Percentiles rank a stretch among this genome's conserved stretches.
These are phyloP conservation scores for Biscogniauxia mediterranea DNA, from an alignment of 2,329 filamentous ascomycete species.

Conservation along the genomic window DNA sequence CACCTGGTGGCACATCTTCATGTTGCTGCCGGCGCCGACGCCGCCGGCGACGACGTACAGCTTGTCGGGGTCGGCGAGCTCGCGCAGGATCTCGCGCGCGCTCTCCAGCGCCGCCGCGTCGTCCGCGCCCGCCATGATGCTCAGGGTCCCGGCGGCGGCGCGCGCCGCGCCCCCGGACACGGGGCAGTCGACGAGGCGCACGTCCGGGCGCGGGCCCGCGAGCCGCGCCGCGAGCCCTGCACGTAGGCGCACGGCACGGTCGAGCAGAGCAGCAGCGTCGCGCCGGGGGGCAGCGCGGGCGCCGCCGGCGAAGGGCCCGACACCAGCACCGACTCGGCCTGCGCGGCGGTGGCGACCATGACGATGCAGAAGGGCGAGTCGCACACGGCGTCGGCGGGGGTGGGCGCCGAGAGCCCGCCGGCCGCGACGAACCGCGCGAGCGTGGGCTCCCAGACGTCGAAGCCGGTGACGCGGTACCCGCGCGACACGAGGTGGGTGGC, in stretches of 20 bases:
- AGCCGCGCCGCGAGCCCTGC: slow-evolving; percentile 58
- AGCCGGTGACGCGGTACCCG: slow-evolving; percentile 67
- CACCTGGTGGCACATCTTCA: slow-evolving; percentile 65
- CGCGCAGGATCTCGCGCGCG: slow-evolving; percentile 57
- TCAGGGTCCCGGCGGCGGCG: slow-evolving; percentile 69
- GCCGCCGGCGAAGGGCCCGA: slow-evolving; percentile 52
- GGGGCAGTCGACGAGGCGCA: slow-evolving; percentile 68
- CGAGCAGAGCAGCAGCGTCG: slow-evolving; percentile 65
- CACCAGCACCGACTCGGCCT: slow-evolving; percentile 66
- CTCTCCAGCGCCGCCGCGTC: slow-evolving; percentile 49
- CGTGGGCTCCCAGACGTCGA: slow-evolving; percentile 67
- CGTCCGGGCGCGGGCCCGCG: slow-evolving; percentile 56
- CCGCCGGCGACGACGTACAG: slow-evolving; percentile 62
- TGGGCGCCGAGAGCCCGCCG: slow-evolving; percentile 58
- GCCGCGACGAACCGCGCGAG: slow-evolving; percentile 63
- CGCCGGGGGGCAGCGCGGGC: slow-evolving; percentile 50
- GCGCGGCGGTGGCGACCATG: slow-evolving; percentile 73
- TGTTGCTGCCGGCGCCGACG: slow-evolving; percentile 58
- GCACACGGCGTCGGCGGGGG: slow-evolving; percentile 60
- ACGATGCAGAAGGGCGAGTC: slow-evolving; percentile 62
- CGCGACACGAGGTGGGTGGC: slow-evolving; percentile 68
- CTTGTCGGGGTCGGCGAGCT: slow-evolving; percentile 61
- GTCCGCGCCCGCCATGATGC: slow-evolving; percentile 70
- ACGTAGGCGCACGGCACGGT: slow-evolving; percentile 69
- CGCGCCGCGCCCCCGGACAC: slow-evolving; percentile 69